phyloP scores from a whole-genome alignment of 345 rosid genomes.

The Sonneratia alba region DNA sequence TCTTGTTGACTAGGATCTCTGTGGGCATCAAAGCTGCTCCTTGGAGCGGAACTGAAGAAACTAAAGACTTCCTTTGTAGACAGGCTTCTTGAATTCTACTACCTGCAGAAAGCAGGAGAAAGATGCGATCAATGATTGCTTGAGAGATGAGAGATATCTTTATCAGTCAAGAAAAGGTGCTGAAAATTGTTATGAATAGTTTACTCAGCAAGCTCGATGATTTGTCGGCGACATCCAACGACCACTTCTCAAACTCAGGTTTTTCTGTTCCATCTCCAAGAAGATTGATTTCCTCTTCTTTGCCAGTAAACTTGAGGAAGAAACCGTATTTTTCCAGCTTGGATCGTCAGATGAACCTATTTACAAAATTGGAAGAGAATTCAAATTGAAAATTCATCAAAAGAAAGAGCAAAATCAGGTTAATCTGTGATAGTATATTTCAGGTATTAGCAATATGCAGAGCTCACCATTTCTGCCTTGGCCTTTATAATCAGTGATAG shows the following conservation, averaged over 20 bases:
- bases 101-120: slow-evolving; percentile 36
- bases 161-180: neutral
- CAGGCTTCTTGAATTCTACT: slow-evolving; percentile 81
- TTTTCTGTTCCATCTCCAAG: slow-evolving; percentile 78
- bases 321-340: slow-evolving; percentile 32
- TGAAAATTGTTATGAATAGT: neutral
- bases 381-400: neutral
- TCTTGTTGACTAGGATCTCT: neutral
- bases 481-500: slow-evolving; percentile 67
- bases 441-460: neutral
- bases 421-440: neutral
- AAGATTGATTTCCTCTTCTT: slow-evolving; percentile 82
- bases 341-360: too few species aligned
- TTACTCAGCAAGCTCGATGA: slow-evolving; percentile 48
- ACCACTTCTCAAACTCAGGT: slow-evolving; percentile 85
- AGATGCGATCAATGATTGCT: neutral
- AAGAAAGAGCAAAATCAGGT: neutral
- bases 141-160: neutral
- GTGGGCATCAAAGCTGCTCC: neutral
- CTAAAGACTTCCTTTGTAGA: slow-evolving; percentile 69
- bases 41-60: slow-evolving; percentile 48
- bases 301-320: slow-evolving; percentile 71
- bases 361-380: neutral
- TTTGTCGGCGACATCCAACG: slow-evolving; percentile 71
- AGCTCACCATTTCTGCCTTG: slow-evolving; percentile 90